Evolutionary conservation across 768 basidiomycete genomes (phyloP), one percentile per base, ranked within the genome.

Genomic region (Lanmaoa pseudosensibilis): DNA sequence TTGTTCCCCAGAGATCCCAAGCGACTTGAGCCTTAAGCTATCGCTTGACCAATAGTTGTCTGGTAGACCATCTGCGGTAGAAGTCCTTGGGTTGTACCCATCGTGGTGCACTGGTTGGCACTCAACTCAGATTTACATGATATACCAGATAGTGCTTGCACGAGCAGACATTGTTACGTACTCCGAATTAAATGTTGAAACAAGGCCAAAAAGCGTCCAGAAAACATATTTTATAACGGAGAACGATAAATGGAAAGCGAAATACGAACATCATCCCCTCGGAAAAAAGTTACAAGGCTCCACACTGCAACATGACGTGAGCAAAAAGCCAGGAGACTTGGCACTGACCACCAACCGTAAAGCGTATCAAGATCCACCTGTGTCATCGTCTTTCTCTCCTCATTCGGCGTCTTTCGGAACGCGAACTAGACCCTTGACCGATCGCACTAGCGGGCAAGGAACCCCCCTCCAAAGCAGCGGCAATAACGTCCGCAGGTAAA

Each of bases 1-100:
- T 69, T 98, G 68, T 98, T 98, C 86, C 97, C 97, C 15, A 83
- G 97, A 67, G 97, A 98, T 77, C 97, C 97, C 54, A 96, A 94
- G 78, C 81, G 96, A 55, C 78, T 98, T 62, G 90, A 92, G 63
- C 95, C 95, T 41, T 98, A 74, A 76, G 18, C 19, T 5, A 32
- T 40, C 13, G 19, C 18, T 37, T 2, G 18, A 21, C 7, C 21
- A 4, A 25, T 16, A 4, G 16, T 33, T 18, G 45, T 23, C 30
- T 30, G 27, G 15, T 16, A 41, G 25, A 47, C 37, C 38, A 52
- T 32, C 37, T 18, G 18, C 9, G 23, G 19, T 36, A 15, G 36
- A 52, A 48, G 41, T 47, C 13, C 7, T 37, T 27, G 16, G 12
- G 18, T 48, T 36, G 39, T 19, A 34, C 46, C 30, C 34, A 12